These are phyloP conservation scores for Aureobasidium pullulans DNA, from an alignment of 2,329 filamentous ascomycete species.

Conservation along the genomic window DNA sequence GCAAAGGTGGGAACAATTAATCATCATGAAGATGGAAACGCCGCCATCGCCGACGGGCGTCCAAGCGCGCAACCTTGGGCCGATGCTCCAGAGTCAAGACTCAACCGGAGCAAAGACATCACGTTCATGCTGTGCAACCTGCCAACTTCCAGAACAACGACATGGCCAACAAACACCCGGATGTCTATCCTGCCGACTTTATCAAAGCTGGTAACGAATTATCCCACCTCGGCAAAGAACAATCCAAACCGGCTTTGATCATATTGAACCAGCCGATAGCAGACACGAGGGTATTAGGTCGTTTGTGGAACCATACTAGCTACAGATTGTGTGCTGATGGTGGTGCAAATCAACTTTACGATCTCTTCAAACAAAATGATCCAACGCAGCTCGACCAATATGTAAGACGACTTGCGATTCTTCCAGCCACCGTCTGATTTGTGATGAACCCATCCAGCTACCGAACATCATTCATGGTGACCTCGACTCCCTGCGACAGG, in stretches of 20 bases:
- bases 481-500: conserved; percentile 68
- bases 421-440: background rate
- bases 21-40: background rate
- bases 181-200: conserved; percentile 10
- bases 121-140: conserved; percentile 2
- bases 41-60: background rate
- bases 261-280: conserved; percentile 56
- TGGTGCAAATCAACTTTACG: conserved; percentile 70
- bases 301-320: conserved; percentile 46
- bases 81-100: background rate
- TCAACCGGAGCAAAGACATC: background rate
- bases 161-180: background rate
- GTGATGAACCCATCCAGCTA: conserved; percentile 22
- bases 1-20: conserved; percentile 4
- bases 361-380: conserved; percentile 32
- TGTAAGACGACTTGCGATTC: conserved; percentile 8
- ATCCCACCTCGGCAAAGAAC: conserved; percentile 1
- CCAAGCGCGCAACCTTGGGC: background rate
- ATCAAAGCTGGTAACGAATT: background rate
- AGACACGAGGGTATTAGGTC: conserved; percentile 42
- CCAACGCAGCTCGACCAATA: background rate
- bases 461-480: conserved; percentile 73
- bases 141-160: background rate
- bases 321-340: conserved; percentile 80
- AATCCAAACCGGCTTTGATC: conserved; percentile 38